Evolutionary conservation across 1,284 basidiomycete species (phyloP).

Genomic region (Macrocystidia cucumis): DNA sequence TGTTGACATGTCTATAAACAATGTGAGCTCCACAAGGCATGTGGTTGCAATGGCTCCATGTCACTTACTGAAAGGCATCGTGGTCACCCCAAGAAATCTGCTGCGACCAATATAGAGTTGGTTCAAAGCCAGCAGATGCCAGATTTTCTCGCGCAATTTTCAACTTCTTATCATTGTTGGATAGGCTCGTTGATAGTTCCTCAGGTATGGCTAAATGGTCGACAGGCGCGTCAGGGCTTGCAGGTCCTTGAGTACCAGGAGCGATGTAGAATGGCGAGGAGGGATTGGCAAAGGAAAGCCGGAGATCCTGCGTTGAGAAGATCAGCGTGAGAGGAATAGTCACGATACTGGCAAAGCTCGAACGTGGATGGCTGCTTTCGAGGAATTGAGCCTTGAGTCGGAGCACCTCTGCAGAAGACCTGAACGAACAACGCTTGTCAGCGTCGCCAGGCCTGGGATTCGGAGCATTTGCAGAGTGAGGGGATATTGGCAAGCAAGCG

Average conservation of each 20-base stretch:
- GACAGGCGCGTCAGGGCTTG: slow-evolving; percentile 37
- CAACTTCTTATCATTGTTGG: slow-evolving; percentile 20
- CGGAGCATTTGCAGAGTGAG: no score
- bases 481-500: no score
- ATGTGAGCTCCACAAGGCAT: neutral
- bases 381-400: no score
- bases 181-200: slow-evolving; percentile 3
- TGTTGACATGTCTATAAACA: slow-evolving; percentile 61
- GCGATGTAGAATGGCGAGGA: slow-evolving; percentile 58
- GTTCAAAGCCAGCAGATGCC: slow-evolving; percentile 45
- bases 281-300: slow-evolving; percentile 56
- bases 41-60: no score
- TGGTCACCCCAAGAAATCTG: slow-evolving; percentile 68
- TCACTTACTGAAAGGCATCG: slow-evolving; percentile 66
- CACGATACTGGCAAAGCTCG: no score
- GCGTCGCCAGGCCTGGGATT: no score
- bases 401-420: no score
- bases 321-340: no score
- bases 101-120: slow-evolving; percentile 63
- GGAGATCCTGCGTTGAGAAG: slow-evolving; percentile 43
- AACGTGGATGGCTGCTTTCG: no score
- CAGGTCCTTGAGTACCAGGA: slow-evolving; percentile 53
- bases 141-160: slow-evolving; percentile 40
- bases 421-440: no score
- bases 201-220: neutral